phyloP scores from a whole-genome alignment of 163 green algal genomes.

The Trebouxia gelatinosa region DNA sequence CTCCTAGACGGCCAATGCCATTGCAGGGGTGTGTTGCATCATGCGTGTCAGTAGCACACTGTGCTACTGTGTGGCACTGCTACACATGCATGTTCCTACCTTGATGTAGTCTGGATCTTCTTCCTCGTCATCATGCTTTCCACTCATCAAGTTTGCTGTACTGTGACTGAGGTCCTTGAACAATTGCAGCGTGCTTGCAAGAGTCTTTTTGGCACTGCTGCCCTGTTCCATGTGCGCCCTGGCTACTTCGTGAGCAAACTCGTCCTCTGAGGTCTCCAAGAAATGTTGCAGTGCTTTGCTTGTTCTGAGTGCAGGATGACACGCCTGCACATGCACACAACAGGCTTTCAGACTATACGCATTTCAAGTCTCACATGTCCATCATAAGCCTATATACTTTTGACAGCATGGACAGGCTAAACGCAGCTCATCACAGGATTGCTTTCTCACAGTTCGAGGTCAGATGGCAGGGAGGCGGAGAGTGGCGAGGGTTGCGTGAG shows the following conservation, averaged over 20 bases:
- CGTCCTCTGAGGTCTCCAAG: constrained; percentile 81
- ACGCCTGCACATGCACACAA: constrained; percentile 41
- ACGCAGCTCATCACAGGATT: neutral
- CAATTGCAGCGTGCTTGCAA: constrained; percentile 56
- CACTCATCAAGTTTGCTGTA: constrained; percentile 52
- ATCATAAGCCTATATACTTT: neutral
- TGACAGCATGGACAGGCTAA: neutral
- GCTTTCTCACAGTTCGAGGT: no score
- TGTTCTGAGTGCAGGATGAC: constrained; percentile 74
- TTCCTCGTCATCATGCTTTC: constrained; percentile 64
- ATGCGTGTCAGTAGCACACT: no score
- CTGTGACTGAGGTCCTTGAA: constrained; percentile 58
- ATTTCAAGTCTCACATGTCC: neutral
- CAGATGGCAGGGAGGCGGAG: no score
- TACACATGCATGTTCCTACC: no score
- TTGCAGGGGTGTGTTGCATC: no score
- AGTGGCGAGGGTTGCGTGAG: no score
- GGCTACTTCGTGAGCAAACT: constrained; percentile 69
- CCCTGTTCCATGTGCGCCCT: constrained; percentile 35
- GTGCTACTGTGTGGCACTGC: no score
- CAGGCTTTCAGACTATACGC: neutral
- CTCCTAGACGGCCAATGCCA: no score
- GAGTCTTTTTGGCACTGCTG: constrained; percentile 46
- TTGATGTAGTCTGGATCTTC: constrained; percentile 74
- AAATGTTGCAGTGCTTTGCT: constrained; percentile 84